Base-by-base conservation (phyloP, 202 grass and related monocot genomes). In the Cymbopogon flexuosus region DNA sequence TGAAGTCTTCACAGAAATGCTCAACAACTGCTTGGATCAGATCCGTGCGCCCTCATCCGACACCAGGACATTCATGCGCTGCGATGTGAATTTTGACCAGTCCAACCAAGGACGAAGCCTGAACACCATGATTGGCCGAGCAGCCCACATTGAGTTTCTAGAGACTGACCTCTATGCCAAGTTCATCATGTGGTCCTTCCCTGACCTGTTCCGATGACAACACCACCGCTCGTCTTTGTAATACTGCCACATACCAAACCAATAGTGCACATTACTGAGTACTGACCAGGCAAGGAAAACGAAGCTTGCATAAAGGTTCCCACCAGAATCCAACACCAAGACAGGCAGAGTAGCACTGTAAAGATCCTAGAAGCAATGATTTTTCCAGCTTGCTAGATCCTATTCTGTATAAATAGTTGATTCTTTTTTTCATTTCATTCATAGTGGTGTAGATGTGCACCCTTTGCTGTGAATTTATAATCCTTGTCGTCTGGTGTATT, bases 131-230 rank as follows among this genome's bases (percentile, higher is more conserved):
- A 99, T 99, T 5, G 96, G 96, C 34, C 84, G 96, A 69, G 96
- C 96, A 33, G 96, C 96, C 8, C 96, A 99, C 78, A 96, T 99
- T 41, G 92, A 99, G 30, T 99, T 96, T 62, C 83, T 99, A 22
- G 96, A 99, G 83, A 93, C 92, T 12, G 96, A 99, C 73, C 70
- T 82, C 31, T 99, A 92, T n/a, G 90, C 92, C 65, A 99, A 87
- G 75, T 96, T 96, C 79, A 90, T 99, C 70, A 99, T 99, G 96
- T 99, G 96, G 96, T 96, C 92, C 51, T 96, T 93, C 24, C 92
- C 88, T 15, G 96, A 99, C 29, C 71, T 90, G 19, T 99, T 96
- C 69, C 80, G 84, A 80, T 99, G 23, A 61, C 4, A 85, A 99
- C 27, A 3, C 18, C 3, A 0, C 52, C 2, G 10, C 69, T 57